Conservation (phyloP, 495 filamentous ascomycete species). For the Hypoxylon fragiforme region DNA sequence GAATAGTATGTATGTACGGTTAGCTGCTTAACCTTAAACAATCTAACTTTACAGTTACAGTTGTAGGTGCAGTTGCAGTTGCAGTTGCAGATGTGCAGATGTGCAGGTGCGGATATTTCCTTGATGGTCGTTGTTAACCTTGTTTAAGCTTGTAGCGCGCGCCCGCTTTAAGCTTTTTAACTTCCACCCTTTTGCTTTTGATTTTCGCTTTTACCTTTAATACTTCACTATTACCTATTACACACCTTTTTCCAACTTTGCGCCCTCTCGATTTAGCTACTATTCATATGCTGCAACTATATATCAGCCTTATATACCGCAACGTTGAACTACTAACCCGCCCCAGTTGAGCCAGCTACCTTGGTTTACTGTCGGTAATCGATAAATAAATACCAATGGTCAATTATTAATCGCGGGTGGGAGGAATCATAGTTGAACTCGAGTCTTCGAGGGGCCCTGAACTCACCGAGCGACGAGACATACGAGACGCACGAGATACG, state of each 20-base stretch:
- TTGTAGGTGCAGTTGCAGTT: not conserved
- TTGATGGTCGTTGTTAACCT: too few species aligned
- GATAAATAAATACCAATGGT: constrained; percentile 24
- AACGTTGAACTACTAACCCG: constrained; percentile 2
- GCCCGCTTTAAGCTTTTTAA: constrained; percentile 5
- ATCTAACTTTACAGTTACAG: not conserved
- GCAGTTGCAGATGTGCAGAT: not conserved
- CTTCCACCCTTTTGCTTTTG: too few species aligned
- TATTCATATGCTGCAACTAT: too few species aligned
- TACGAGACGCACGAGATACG: not conserved
- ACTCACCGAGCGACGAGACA: constrained; percentile 24
- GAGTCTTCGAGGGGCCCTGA: constrained; percentile 21
- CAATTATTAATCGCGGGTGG: constrained; percentile 22
- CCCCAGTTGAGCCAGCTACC: constrained; percentile 1
- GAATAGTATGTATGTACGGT: constrained; percentile 11
- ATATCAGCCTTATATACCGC: not conserved
- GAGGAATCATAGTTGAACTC: constrained; percentile 16
- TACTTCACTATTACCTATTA: too few species aligned
- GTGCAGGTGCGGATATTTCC: constrained; percentile 18
- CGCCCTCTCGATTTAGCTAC: not conserved
- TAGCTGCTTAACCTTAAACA: constrained; percentile 31
- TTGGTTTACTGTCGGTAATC: constrained; percentile 1
- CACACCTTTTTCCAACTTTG: too few species aligned
- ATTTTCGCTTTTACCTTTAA: not conserved
- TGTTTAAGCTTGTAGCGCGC: constrained; percentile 10